phyloP scores from a whole-genome alignment of 1,139 yeast species.

The Yamadazyma sp. region DNA sequence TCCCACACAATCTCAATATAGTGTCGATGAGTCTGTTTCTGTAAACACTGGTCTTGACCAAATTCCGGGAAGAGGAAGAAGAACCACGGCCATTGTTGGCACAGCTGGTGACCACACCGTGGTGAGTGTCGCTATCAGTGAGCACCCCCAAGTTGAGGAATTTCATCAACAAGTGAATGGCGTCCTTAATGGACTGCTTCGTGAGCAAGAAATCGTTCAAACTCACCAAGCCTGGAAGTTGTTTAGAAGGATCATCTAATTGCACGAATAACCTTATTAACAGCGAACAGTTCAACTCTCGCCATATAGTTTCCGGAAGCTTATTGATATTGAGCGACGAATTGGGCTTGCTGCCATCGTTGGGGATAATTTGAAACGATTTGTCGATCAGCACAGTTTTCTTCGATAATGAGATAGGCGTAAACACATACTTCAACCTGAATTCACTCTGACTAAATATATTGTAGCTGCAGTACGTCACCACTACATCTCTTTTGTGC shows the following conservation, averaged over 20 bases:
- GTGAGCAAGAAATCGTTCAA: slow-evolving; percentile 23
- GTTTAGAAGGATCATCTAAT: slow-evolving; percentile 35
- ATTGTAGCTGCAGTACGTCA: slow-evolving; percentile 52
- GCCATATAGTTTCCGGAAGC: slow-evolving; percentile 28
- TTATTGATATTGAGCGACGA: slow-evolving; percentile 20
- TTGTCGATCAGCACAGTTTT: slow-evolving; percentile 27
- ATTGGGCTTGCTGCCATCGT: slow-evolving; percentile 20
- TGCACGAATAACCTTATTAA: slow-evolving; percentile 32
- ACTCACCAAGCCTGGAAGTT: slow-evolving; percentile 36
- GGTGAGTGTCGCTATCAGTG: slow-evolving; percentile 26
- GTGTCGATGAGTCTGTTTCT: slow-evolving; percentile 37
- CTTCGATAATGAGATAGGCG: slow-evolving; percentile 22
- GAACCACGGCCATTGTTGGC: slow-evolving; percentile 20
- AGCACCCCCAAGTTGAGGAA: slow-evolving; percentile 29
- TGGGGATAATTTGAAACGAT: slow-evolving; percentile 30
- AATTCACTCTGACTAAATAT: slow-evolving; percentile 50
- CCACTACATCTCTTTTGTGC: slow-evolving; percentile 33
- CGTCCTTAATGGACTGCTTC: slow-evolving; percentile 15
- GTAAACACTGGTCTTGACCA: slow-evolving; percentile 26
- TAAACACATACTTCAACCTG: slow-evolving; percentile 35
- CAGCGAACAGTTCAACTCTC: slow-evolving; percentile 37
- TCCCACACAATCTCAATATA: slow-evolving; percentile 24
- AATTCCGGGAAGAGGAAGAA: neutral
- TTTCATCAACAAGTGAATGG: slow-evolving; percentile 22
- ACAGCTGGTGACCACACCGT: slow-evolving; percentile 33